Conservation (phyloP, 257 asterid genomes). For the Solanum commersonii region DNA sequence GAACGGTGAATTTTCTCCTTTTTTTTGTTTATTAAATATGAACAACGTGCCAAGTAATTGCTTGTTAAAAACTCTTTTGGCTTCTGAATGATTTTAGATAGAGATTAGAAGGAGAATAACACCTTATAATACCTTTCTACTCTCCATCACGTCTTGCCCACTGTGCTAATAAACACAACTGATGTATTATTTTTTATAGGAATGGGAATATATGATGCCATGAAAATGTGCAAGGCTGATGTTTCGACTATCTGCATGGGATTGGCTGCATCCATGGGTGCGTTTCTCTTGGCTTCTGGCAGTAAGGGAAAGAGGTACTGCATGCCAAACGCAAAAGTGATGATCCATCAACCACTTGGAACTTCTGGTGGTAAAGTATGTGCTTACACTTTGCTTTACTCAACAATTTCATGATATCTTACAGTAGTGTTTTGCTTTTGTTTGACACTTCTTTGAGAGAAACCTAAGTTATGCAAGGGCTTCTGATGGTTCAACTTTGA, state of each 20-base stretch:
- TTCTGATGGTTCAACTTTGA: not conserved
- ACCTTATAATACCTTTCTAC: not conserved
- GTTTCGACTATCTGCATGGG: constrained; percentile 93
- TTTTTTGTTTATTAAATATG: not conserved
- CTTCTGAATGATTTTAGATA: not conserved
- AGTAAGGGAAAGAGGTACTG: constrained; percentile 87
- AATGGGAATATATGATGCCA: constrained; percentile 97
- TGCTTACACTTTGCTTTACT: not conserved
- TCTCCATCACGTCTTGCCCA: not conserved
- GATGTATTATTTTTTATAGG: constrained; percentile 26
- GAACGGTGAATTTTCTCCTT: not conserved
- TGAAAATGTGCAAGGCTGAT: constrained; percentile 96
- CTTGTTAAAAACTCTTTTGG: not conserved
- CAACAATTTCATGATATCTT: not conserved
- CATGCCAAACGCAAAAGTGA: constrained; percentile 96
- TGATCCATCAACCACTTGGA: constrained; percentile 97
- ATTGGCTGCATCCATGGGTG: constrained; percentile 94
- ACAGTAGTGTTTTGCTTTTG: not conserved
- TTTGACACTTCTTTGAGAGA: not conserved
- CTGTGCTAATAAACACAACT: not conserved
- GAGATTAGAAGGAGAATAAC: not conserved
- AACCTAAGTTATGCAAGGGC: not conserved
- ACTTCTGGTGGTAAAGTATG: constrained; percentile 67
- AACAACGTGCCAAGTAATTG: not conserved
- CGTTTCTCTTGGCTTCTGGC: constrained; percentile 88